Conservation (phyloP, 768 basidiomycete species). For the Podaxis sp. region DNA sequence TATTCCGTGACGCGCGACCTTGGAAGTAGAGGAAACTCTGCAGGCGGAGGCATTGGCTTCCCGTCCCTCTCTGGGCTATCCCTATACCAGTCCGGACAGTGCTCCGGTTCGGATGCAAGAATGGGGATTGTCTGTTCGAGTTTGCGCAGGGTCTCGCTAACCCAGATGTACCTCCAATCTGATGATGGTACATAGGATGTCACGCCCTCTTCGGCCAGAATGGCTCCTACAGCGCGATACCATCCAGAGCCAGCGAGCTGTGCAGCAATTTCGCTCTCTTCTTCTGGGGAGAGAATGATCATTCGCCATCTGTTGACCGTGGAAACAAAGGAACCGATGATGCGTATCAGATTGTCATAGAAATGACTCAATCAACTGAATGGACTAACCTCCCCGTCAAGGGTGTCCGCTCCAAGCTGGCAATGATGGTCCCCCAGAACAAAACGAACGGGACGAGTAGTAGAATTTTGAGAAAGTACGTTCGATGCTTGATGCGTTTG, state of each 20-base stretch:
- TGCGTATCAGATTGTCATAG: conserved; percentile 5
- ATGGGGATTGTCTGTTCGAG: conserved; percentile 76
- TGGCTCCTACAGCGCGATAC: conserved; percentile 80
- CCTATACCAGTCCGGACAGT: conserved; percentile 54
- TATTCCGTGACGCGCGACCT: conserved; percentile 77
- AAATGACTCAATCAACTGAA: conserved; percentile 5
- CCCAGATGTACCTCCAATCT: conserved; percentile 94
- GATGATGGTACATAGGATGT: conserved; percentile 62
- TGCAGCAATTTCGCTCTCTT: conserved; percentile 85
- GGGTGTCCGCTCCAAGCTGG: conserved; percentile 75
- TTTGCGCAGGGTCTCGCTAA: conserved; percentile 70
- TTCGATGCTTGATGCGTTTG: conserved; percentile 49
- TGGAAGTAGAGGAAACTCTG: conserved; percentile 79
- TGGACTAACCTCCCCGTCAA: conserved; percentile 76
- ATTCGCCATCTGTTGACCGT: conserved; percentile 67
- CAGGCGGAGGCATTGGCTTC: conserved; percentile 75
- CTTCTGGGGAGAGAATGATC: conserved; percentile 88
- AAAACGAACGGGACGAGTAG: conserved; percentile 60
- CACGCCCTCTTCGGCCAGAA: conserved; percentile 65
- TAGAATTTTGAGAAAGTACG: conserved; percentile 51
- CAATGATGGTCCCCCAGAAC: conserved; percentile 69
- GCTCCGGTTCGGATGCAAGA: conserved; percentile 57
- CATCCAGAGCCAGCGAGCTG: conserved; percentile 84
- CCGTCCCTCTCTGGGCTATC: conserved; percentile 43
- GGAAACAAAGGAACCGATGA: neutral